These are phyloP conservation scores for Candida easanensis DNA, from an alignment of 805 yeast species.

Conservation along the genomic window DNA sequence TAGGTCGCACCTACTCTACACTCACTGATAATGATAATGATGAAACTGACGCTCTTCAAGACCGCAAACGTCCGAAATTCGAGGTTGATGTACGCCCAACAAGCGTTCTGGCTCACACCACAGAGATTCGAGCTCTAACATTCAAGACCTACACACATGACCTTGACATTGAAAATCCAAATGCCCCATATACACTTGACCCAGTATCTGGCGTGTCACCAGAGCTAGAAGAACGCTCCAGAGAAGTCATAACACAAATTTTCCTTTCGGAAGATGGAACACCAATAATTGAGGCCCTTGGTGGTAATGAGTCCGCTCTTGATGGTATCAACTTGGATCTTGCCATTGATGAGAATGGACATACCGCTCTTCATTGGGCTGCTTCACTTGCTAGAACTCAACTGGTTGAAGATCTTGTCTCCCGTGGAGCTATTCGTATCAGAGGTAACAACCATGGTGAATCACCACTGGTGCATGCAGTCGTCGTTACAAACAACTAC, in stretches of 20 bases:
- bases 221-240: slow-evolving; percentile 39
- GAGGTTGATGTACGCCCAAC: background rate
- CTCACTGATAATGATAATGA: slow-evolving; percentile 33
- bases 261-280: slow-evolving; percentile 43
- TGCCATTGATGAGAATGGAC: slow-evolving; percentile 90
- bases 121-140: slow-evolving; percentile 8
- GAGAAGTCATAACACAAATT: slow-evolving; percentile 46
- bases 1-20: slow-evolving; percentile 28
- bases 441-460: slow-evolving; percentile 85
- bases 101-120: background rate
- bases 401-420: slow-evolving; percentile 66
- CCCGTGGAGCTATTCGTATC: slow-evolving; percentile 62
- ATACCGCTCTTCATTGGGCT: slow-evolving; percentile 94
- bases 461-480: slow-evolving; percentile 80
- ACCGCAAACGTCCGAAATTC: slow-evolving; percentile 6
- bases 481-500: slow-evolving; percentile 78
- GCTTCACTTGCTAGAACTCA: slow-evolving; percentile 80
- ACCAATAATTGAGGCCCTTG: slow-evolving; percentile 30
- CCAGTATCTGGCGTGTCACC: slow-evolving; percentile 36
- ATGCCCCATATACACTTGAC: slow-evolving; percentile 46
- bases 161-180: slow-evolving; percentile 37
- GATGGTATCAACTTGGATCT: slow-evolving; percentile 62
- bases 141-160: slow-evolving; percentile 37
- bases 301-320: slow-evolving; percentile 23
- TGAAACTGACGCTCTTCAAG: slow-evolving; percentile 5